Conservation (phyloP, 108 stramenopile genomes). For the Discostella stelligeroides region DNA sequence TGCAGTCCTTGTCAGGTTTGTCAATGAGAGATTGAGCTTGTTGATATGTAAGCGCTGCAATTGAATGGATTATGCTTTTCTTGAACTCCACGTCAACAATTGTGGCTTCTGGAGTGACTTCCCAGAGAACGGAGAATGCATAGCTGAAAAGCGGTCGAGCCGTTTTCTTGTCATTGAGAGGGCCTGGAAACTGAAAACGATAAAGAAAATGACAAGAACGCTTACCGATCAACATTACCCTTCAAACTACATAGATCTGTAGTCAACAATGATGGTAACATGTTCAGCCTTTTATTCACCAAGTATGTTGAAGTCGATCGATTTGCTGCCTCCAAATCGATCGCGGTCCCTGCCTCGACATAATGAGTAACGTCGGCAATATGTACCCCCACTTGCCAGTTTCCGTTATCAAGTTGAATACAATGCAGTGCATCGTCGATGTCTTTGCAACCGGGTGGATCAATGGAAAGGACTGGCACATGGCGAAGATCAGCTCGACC, state of each 20-base stretch:
- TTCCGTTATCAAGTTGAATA: conserved; percentile 88
- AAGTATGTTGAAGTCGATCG: conserved; percentile 98
- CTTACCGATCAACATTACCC: conserved; percentile 85
- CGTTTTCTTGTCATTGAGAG: background rate
- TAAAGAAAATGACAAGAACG: conserved; percentile 7
- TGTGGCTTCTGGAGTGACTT: conserved; percentile 85
- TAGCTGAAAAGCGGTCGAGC: conserved; percentile 47
- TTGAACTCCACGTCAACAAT: conserved; percentile 92
- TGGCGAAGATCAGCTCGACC: conserved; percentile 89
- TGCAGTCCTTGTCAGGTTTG: conserved; percentile 71
- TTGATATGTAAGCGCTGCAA: conserved; percentile 95
- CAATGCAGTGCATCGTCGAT: conserved; percentile 99
- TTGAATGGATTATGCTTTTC: conserved; percentile 93
- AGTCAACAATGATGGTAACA: conserved; percentile 95
- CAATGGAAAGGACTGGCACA: conserved; percentile 93
- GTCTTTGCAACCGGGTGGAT: conserved; percentile 99
- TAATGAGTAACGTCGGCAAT: conserved; percentile 99
- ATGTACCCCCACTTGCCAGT: conserved; percentile 95
- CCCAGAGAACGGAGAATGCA: conserved; percentile 94
- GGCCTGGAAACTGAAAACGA: background rate
- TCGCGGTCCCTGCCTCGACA: conserved; percentile 87
- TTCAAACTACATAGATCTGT: conserved; percentile 96
- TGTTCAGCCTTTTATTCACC: conserved; percentile 96
- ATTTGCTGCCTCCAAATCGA: conserved; percentile 95
- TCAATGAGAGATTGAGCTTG: conserved; percentile 96